Evolutionary conservation across 495 filamentous ascomycete genomes (phyloP).

Genomic region (Hypomontagnella submonticulosa): DNA sequence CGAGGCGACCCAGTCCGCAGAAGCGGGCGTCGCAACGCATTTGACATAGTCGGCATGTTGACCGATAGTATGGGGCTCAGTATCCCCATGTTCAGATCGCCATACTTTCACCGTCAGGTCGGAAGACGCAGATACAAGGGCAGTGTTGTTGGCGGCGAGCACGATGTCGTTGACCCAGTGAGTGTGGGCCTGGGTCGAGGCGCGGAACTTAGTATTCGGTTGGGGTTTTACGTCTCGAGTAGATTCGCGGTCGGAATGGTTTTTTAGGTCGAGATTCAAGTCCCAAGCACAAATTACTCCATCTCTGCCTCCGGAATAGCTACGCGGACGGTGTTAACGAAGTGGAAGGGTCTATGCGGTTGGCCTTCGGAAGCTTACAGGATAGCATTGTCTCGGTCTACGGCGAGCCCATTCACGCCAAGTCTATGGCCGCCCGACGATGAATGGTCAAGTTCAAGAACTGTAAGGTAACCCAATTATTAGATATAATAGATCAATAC

Average conservation of each 20-base stretch:
- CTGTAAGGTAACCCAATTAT: conserved; percentile 58
- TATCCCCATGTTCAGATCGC: conserved; percentile 81
- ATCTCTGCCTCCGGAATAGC: conserved; percentile 95
- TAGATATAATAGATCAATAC: conserved; percentile 23
- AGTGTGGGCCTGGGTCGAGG: conserved; percentile 96
- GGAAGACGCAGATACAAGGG: conserved; percentile 92
- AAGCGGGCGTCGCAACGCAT: conserved; percentile 80
- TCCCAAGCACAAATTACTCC: conserved; percentile 97
- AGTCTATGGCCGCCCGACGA: conserved; percentile 86
- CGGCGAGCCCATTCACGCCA: conserved; percentile 91
- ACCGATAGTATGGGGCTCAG: conserved; percentile 82
- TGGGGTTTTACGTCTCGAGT: conserved; percentile 48
- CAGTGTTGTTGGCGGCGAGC: conserved; percentile 83
- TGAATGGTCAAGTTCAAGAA: conserved; percentile 92
- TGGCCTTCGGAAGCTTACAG: conserved; percentile 69
- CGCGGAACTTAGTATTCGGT: conserved; percentile 75
- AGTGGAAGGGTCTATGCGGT: conserved; percentile 42
- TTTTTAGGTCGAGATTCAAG: conserved; percentile 69
- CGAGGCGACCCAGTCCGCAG: conserved; percentile 92
- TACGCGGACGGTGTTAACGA: conserved; percentile 52
- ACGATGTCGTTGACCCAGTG: conserved; percentile 98
- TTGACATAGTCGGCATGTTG: conserved; percentile 97
- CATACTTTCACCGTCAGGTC: conserved; percentile 95
- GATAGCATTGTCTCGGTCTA: conserved; percentile 85
- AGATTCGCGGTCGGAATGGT: conserved; percentile 49